Evolutionary conservation across 148 eudicot species (phyloP).

Genomic region (Talinum fruticosum): DNA sequence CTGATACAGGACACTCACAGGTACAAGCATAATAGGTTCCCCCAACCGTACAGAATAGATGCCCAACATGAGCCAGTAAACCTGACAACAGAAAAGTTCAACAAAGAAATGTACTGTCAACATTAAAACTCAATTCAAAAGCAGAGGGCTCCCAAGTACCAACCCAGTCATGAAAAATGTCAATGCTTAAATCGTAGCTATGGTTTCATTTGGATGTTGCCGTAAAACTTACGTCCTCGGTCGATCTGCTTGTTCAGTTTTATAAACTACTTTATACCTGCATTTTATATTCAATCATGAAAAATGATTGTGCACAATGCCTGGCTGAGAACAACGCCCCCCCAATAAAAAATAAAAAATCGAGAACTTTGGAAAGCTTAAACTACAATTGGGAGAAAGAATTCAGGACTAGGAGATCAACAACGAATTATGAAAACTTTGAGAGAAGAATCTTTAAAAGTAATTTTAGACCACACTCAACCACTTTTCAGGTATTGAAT

Average conservation of each 20-base stretch:
- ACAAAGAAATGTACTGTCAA: neutral
- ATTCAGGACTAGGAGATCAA: neutral
- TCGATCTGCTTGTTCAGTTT: no score
- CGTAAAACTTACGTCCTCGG: no score
- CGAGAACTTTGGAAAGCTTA: no score
- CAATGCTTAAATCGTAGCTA: no score
- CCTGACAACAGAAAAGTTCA: constrained; percentile 42
- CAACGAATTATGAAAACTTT: neutral
- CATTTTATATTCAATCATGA: no score
- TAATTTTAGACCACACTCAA: constrained; percentile 2
- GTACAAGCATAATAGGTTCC: constrained; percentile 76
- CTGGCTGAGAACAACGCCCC: no score
- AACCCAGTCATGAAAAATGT: no score
- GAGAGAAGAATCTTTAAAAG: neutral
- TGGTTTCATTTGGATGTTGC: no score
- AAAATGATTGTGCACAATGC: no score
- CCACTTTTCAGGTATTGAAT: neutral
- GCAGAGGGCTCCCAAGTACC: neutral
- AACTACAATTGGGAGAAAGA: neutral
- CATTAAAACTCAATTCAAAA: neutral
- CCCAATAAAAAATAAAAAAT: no score
- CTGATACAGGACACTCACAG: constrained; percentile 42
- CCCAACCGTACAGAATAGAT: constrained; percentile 85
- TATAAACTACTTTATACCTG: no score
- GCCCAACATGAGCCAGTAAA: constrained; percentile 91